Evolutionary conservation across 345 rosid genomes (phyloP), one percentile per base, ranked within the genome.

Genomic region (Pelargonium nanum): DNA sequence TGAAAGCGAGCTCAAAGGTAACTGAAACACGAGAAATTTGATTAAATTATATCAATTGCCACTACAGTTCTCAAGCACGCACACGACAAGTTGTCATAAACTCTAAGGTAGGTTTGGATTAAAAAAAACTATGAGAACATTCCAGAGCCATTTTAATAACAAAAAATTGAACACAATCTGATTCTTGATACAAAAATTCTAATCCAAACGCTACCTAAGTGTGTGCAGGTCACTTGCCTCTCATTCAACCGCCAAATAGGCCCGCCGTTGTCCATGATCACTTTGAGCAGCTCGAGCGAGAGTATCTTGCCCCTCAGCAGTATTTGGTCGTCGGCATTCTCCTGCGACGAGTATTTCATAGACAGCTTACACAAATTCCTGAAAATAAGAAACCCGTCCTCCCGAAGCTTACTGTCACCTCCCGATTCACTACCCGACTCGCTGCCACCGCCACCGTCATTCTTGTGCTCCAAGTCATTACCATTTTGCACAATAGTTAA

Each of bases 271-370:
- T 79, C 82, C 73, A 85, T 75, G 55, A 90, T 54, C 55, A 87
- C 97, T 78, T 82, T 90, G 62, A 90, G 84, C 72, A 90, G 76
- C 73, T 90, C 93, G 62, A 92, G 73, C 24, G 95, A 92, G 73
- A 89, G 55, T 22, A 85, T 80, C 75, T 89, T 92, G 34, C 98
- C 98, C 64, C 96, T 86, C 75, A 92, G 70, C 58, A 92, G 88
- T 70, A 89, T 89, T 61, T 89, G 91, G 74, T 92, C 95, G 78
- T 92, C 98, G 1, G 93, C 79, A 65, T 80, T 85, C 71, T 86
- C 96, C 74, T 89, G 96, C 6, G 96, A 79, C 0, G 96, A 86
- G 75, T 80, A 89, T 76, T 89, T 92, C 98, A 92, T 92, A 12
- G 98, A 92, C 72, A 92, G 66, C 72, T 86, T 92, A 57, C 96